Evolutionary conservation across 345 rosid genomes (phyloP).

Genomic region (Bruguiera sexangula): DNA sequence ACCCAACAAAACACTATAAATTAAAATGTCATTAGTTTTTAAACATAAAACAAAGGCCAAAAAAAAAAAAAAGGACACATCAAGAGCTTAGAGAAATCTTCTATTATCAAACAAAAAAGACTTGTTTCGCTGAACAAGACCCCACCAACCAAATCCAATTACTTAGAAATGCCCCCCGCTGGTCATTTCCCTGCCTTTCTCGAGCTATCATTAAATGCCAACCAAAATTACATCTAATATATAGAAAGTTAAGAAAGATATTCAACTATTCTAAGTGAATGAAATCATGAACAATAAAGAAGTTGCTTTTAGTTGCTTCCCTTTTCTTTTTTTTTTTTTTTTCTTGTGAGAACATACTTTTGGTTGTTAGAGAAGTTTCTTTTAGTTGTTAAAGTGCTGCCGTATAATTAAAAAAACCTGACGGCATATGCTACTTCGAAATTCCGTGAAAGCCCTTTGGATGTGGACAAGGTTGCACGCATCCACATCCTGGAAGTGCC

Average conservation of each 20-base stretch:
- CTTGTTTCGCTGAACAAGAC: conserved; percentile 43
- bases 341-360: too few relatives aligned
- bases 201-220: conserved; percentile 58
- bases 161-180: conserved; percentile 40
- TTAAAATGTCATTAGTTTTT: conserved; percentile 14
- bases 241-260: conserved; percentile 9
- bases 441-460: conserved; percentile 34
- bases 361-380: conserved; percentile 12
- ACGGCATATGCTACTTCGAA: not conserved
- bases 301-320: conserved; percentile 16
- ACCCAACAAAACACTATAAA: conserved; percentile 29
- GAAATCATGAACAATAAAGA: conserved; percentile 25
- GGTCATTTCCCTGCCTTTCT: conserved; percentile 42
- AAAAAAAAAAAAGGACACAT: conserved; percentile 28
- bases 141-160: conserved; percentile 42
- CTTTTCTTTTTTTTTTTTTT: too few relatives aligned
- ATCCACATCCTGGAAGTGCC: not conserved
- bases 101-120: conserved; percentile 39
- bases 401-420: conserved; percentile 21
- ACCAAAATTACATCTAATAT: conserved; percentile 20
- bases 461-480: not conserved
- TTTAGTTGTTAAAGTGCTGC: conserved; percentile 27
- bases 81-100: conserved; percentile 59
- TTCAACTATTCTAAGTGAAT: conserved; percentile 2
- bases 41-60: conserved; percentile 21